Base-by-base conservation (phyloP, 495 filamentous ascomycete genomes). In the Penicillium egyptiacum region DNA sequence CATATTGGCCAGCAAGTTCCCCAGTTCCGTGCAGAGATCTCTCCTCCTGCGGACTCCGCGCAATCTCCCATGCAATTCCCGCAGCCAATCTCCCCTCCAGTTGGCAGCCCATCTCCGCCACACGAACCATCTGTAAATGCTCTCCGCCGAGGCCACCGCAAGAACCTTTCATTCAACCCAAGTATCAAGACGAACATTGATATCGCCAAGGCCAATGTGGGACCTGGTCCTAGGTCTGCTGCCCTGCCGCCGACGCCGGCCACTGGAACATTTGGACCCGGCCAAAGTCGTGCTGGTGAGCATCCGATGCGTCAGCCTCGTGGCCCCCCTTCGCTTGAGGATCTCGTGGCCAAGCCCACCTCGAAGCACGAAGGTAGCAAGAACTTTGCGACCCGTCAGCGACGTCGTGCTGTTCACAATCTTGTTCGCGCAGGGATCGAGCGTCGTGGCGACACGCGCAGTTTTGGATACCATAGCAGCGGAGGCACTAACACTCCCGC, bases 341-440 rank as follows among this genome's bases (percentile, higher is more conserved):
- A 99, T 71, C 85, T 99, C 54, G 81, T 87, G 57, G 84, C 87
- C 25, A 92, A 91, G 73, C 94, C 94, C 6, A 99, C 94, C 5
- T 86, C 90, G 44, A 96, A 92, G 74, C 86, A 94, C 60, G 93
- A 96, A 65, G 94, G 95, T 35, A 96, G 93, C 84, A 96, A 96
- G 82, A 99, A 99, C 75, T 99, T 99, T 73, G 87, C 90, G 19
- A 87, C 91, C 31, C 93, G 93, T 59, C 92, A 94, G 65, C 92
- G 94, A 47, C 92, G 93, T 58, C 89, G 88, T 63, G 95, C 95
- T 16, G 85, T 98, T 43, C 87, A 88, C 76, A 96, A 90, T 64
- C 81, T 98, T 46, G 89, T 97, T 48, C 89, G 90, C 60, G 92
- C 92, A 55, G 91, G 93, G 17, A 83, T 91, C 57, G 91, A 94